phyloP scores from a whole-genome alignment of 345 rosid species.

The Citropsis articulata region DNA sequence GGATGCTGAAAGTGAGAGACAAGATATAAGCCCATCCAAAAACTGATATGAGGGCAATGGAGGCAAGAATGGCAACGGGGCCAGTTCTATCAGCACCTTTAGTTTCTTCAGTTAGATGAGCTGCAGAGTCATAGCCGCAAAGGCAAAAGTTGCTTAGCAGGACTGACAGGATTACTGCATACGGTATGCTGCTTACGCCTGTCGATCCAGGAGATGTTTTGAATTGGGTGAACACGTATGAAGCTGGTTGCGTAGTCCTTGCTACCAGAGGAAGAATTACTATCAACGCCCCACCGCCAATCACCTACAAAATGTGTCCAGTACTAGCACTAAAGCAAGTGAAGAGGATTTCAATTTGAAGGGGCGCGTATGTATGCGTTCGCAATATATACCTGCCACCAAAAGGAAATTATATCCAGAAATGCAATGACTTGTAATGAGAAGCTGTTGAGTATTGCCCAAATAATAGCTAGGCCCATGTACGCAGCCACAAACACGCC shows the following conservation, averaged over 20 bases:
- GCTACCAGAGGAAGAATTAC: conserved; percentile 61
- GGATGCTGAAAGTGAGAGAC: conserved; percentile 64
- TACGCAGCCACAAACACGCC: conserved; percentile 56
- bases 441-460: conserved; percentile 64
- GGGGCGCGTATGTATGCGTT: background rate
- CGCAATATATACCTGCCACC: conserved; percentile 57
- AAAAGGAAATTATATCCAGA: conserved; percentile 56
- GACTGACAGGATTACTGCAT: conserved; percentile 48
- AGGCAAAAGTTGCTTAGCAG: conserved; percentile 58
- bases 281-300: conserved; percentile 20
- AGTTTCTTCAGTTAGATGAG: conserved; percentile 71
- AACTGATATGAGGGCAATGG: conserved; percentile 52
- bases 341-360: background rate
- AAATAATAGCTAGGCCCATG: conserved; percentile 47
- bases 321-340: background rate
- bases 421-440: conserved; percentile 58
- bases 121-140: conserved; percentile 61
- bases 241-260: conserved; percentile 43
- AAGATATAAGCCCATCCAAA: conserved; percentile 65
- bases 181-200: conserved; percentile 53
- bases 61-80: conserved; percentile 57
- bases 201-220: conserved; percentile 42
- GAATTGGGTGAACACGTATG: conserved; percentile 51
- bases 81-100: conserved; percentile 62
- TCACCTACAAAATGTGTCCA: conserved; percentile 2